These are phyloP conservation scores for Vicia sativa DNA, from an alignment of 306 rosid species.

Conservation along the genomic window DNA sequence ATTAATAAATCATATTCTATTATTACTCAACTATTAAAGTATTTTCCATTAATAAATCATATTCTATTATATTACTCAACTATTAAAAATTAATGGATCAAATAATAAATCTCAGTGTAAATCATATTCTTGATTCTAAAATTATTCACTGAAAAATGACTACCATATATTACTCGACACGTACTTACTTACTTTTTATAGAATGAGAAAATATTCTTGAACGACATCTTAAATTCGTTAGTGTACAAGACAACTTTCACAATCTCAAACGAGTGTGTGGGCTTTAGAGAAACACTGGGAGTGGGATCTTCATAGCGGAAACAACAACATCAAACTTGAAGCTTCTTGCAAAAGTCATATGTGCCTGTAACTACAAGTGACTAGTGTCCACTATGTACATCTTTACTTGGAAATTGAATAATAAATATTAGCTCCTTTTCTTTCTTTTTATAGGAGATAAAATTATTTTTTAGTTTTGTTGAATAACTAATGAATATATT, in stretches of 20 bases:
- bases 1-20: too few species aligned
- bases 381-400: conserved; percentile 34
- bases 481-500: too few species aligned
- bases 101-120: too few species aligned
- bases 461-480: too few species aligned
- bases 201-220: background rate
- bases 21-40: too few species aligned
- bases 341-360: conserved; percentile 34
- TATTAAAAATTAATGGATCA: too few species aligned
- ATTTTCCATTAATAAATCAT: too few species aligned
- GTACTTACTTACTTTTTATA: background rate
- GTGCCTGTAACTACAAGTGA: conserved; percentile 35
- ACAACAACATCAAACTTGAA: conserved; percentile 24
- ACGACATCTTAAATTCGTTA: conserved; percentile 17
- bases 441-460: too few species aligned
- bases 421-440: too few species aligned
- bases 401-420: conserved; percentile 11
- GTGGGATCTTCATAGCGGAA: conserved; percentile 25
- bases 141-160: background rate
- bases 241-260: conserved; percentile 32
- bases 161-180: background rate
- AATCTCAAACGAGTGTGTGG: conserved; percentile 10
- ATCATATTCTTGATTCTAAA: too few species aligned
- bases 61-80: too few species aligned
- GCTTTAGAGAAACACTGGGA: conserved; percentile 26